Evolutionary conservation across 306 rosid species (phyloP).

Genomic region (Alnus rubra): DNA sequence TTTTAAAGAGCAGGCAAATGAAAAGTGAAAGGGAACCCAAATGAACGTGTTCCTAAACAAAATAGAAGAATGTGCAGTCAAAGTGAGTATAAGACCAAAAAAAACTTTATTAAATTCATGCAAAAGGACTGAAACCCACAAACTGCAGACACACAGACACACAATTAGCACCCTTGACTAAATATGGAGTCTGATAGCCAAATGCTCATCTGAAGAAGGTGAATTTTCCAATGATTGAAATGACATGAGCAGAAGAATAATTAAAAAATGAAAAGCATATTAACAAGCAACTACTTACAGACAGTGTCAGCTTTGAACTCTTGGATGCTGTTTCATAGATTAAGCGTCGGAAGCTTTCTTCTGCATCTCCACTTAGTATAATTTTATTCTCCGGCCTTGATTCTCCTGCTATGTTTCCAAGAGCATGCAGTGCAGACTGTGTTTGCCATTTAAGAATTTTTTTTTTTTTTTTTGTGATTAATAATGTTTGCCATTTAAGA

Average conservation of each 20-base stretch:
- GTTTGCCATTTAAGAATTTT: conserved; percentile 21
- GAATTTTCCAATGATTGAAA: not conserved
- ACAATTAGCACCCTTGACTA: not conserved
- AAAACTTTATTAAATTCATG: not conserved
- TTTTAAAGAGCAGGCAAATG: conserved; percentile 13
- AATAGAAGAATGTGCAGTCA: not conserved
- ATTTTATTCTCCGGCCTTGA: conserved; percentile 53
- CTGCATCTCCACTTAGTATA: conserved; percentile 61
- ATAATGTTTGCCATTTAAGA: conserved; percentile 21
- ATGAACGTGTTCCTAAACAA: not conserved
- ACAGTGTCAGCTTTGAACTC: conserved; percentile 78
- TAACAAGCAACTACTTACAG: conserved; percentile 46
- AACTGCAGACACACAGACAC: not conserved
- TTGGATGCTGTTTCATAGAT: conserved; percentile 65
- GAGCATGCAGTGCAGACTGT: conserved; percentile 91
- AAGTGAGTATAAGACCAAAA: not conserved
- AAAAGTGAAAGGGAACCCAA: conserved; percentile 19
- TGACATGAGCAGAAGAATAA: conserved; percentile 9
- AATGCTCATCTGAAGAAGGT: not conserved
- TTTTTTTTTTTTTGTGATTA: not conserved
- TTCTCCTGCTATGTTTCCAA: conserved; percentile 81
- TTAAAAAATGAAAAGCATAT: conserved; percentile 22
- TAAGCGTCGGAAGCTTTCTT: conserved; percentile 62
- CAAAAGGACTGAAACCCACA: conserved; percentile 14
- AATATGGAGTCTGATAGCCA: not conserved